Conservation (phyloP, 2,329 filamentous ascomycete species). For the Apiospora arundinis region DNA sequence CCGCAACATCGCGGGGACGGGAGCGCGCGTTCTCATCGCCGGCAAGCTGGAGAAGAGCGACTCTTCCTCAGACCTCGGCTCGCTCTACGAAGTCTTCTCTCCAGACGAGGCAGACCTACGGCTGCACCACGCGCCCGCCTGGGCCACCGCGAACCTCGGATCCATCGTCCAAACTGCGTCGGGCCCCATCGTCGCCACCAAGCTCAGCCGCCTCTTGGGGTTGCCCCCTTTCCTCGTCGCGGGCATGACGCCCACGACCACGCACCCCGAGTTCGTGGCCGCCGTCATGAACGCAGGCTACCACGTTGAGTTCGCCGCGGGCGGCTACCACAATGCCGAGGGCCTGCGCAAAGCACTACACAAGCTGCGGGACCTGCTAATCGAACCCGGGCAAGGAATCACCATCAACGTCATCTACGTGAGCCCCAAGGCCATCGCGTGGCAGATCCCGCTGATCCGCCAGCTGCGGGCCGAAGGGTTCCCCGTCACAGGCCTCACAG, state of each 20-base stretch:
- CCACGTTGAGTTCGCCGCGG: slow-evolving; percentile 44
- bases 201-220: slow-evolving; percentile 52
- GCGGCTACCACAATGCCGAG: slow-evolving; percentile 54
- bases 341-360: slow-evolving; percentile 52
- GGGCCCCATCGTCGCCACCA: slow-evolving; percentile 34
- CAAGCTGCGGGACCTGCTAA: slow-evolving; percentile 47
- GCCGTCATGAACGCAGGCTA: slow-evolving; percentile 60
- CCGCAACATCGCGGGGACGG: slow-evolving; percentile 39
- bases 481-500: slow-evolving; percentile 53
- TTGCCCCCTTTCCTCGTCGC: slow-evolving; percentile 54
- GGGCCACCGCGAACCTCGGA: slow-evolving; percentile 32
- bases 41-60: slow-evolving; percentile 30
- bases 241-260: slow-evolving; percentile 55
- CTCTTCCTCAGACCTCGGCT: slow-evolving; percentile 31
- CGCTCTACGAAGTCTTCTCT: slow-evolving; percentile 51
- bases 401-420: slow-evolving; percentile 61
- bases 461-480: slow-evolving; percentile 52
- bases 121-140: slow-evolving; percentile 50
- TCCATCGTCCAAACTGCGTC: slow-evolving; percentile 29
- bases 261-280: slow-evolving; percentile 56
- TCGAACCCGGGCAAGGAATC: slow-evolving; percentile 56
- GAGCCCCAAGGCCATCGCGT: slow-evolving; percentile 56
- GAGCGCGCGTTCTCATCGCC: slow-evolving; percentile 38
- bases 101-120: slow-evolving; percentile 62
- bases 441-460: slow-evolving; percentile 58